Percentiles rank a stretch among this genome's conserved stretches.
Conservation (phyloP, 2,329 filamentous ascomycete species). For the Colletotrichum limetticola region DNA sequence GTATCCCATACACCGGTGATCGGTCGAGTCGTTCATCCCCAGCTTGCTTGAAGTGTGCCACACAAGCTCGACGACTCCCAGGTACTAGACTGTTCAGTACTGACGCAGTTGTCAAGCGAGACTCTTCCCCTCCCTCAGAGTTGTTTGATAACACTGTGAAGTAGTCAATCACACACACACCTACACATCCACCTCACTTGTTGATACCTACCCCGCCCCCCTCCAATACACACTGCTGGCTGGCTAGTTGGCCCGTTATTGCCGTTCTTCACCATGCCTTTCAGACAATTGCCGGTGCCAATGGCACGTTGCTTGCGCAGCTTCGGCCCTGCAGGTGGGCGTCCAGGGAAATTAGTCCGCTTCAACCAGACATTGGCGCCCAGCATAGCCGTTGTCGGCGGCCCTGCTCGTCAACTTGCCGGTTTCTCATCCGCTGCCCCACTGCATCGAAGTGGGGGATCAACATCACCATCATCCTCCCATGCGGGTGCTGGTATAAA, state of each 20-base stretch:
- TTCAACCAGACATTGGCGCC: conserved; percentile 16
- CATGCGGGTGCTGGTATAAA: conserved; percentile 24
- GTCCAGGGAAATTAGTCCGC: conserved; percentile 8
- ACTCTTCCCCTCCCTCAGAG: background rate
- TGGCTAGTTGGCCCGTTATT: background rate
- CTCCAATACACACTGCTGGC: background rate
- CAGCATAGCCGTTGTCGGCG: conserved; percentile 22
- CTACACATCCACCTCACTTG: background rate
- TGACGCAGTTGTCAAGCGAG: background rate
- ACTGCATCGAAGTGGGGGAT: conserved; percentile 23
- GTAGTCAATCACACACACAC: background rate
- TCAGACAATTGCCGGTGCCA: conserved; percentile 24
- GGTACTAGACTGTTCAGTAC: background rate
- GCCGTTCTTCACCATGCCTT: conserved; percentile 22
- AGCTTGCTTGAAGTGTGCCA: background rate
- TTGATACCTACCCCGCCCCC: conserved; percentile 7
- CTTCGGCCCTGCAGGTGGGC: conserved; percentile 9
- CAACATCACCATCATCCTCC: conserved; percentile 7
- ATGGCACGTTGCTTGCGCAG: conserved; percentile 24
- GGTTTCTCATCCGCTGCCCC: conserved; percentile 25
- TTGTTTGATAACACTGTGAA: conserved; percentile 17
- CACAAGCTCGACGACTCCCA: background rate
- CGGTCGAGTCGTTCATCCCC: background rate
- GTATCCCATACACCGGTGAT: background rate
- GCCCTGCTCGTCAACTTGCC: conserved; percentile 23